phyloP scores from a whole-genome alignment of 2,329 filamentous ascomycete species.

The Sporothrix pallida region DNA sequence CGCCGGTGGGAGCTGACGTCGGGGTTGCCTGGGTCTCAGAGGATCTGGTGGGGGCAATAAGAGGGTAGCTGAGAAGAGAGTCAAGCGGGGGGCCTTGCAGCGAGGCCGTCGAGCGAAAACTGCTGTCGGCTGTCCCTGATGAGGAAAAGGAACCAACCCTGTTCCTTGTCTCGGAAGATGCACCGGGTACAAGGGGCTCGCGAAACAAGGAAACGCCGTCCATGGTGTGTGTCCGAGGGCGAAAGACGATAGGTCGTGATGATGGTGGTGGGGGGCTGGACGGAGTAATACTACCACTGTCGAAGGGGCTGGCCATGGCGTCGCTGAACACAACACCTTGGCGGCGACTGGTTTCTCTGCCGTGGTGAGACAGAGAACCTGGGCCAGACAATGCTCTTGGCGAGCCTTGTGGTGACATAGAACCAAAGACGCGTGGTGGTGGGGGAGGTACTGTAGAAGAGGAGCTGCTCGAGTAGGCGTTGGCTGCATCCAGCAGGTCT shows the following conservation, averaged over 20 bases:
- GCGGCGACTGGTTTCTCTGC: constrained; percentile 47
- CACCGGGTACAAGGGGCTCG: constrained; percentile 49
- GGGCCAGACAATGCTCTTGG: constrained; percentile 55
- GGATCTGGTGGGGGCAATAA: constrained; percentile 44
- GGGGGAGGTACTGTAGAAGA: constrained; percentile 36
- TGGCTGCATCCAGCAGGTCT: constrained; percentile 39
- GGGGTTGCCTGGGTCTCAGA: constrained; percentile 47
- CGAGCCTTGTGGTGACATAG: constrained; percentile 53
- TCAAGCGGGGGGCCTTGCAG: constrained; percentile 52
- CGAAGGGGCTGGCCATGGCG: constrained; percentile 57
- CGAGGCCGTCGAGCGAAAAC: constrained; percentile 43
- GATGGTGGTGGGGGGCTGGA: constrained; percentile 51
- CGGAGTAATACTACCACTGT: constrained; percentile 47
- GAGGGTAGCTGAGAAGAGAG: constrained; percentile 50
- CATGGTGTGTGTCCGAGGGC: constrained; percentile 64
- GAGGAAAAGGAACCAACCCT: constrained; percentile 75
- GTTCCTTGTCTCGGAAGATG: constrained; percentile 60
- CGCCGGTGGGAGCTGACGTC: constrained; percentile 30
- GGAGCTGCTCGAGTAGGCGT: constrained; percentile 23
- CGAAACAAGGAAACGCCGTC: constrained; percentile 56
- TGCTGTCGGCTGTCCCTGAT: constrained; percentile 60
- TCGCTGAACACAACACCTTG: constrained; percentile 68
- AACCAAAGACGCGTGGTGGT: constrained; percentile 44
- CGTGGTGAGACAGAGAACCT: constrained; percentile 46
- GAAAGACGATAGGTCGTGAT: constrained; percentile 48